These are phyloP conservation scores for Pseudocercospora pini-densiflorae DNA, from an alignment of 2,329 filamentous ascomycete genomes.

Conservation along the genomic window DNA sequence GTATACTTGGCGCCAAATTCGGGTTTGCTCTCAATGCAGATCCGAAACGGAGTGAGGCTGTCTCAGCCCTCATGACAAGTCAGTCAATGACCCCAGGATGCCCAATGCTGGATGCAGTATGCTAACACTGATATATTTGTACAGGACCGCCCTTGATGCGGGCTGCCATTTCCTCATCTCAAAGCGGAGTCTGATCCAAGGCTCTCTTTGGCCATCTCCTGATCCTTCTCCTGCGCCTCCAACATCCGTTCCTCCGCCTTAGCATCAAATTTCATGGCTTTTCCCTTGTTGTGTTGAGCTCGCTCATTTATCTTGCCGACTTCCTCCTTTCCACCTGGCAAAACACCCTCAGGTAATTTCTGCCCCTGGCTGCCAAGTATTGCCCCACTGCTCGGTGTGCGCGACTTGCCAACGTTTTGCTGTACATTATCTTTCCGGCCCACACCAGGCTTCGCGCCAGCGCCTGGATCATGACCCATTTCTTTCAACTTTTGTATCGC, in stretches of 20 bases:
- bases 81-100: not conserved
- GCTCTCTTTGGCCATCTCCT: slow-evolving; percentile 28
- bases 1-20: not conserved
- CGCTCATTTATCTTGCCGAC: slow-evolving; percentile 37
- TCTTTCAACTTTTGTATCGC: slow-evolving; percentile 34
- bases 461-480: slow-evolving; percentile 37
- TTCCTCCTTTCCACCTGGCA: slow-evolving; percentile 38
- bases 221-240: slow-evolving; percentile 34
- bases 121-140: slow-evolving; percentile 9
- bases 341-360: slow-evolving; percentile 39
- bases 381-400: slow-evolving; percentile 29
- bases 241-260: slow-evolving; percentile 34
- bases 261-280: slow-evolving; percentile 32
- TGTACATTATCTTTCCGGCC: slow-evolving; percentile 35
- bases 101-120: not conserved
- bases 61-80: not conserved
- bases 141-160: not conserved
- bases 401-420: slow-evolving; percentile 28
- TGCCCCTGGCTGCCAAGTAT: slow-evolving; percentile 38
- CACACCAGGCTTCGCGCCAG: slow-evolving; percentile 34
- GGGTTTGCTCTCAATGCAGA: not conserved
- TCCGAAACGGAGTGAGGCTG: not conserved
- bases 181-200: slow-evolving; percentile 25
- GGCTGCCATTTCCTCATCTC: slow-evolving; percentile 15
- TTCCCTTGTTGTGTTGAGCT: slow-evolving; percentile 36